Percentiles rank a stretch among this genome's conserved stretches.
phyloP scores from a whole-genome alignment of 2,329 filamentous ascomycete species.

The Ophiostoma perfectum region DNA sequence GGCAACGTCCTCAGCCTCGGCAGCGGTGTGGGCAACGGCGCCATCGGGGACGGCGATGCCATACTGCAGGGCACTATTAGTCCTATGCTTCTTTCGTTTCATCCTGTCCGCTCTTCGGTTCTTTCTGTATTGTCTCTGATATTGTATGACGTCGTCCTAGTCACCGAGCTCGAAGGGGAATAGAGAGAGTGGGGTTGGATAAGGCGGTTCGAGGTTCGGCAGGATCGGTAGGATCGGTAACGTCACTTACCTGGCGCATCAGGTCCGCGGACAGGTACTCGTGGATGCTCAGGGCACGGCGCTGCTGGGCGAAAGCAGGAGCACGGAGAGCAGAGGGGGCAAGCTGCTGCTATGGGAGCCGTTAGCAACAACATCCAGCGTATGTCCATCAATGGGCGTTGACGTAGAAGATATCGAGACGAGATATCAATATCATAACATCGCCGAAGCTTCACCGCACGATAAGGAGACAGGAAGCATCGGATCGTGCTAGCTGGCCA shows the following conservation, averaged over 20 bases:
- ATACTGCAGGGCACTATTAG: constrained; percentile 55
- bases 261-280: constrained; percentile 96
- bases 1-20: constrained; percentile 87
- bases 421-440: background rate
- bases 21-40: constrained; percentile 71
- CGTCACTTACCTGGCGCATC: constrained; percentile 59
- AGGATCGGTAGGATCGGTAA: background rate
- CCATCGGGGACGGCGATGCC: constrained; percentile 90
- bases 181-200: background rate
- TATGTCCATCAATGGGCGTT: too few relatives aligned
- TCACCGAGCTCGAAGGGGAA: background rate
- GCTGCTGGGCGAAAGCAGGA: constrained; percentile 65
- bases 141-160: background rate
- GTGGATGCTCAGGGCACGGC: constrained; percentile 89
- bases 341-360: constrained; percentile 34
- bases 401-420: too few relatives aligned
- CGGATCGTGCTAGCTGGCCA: background rate
- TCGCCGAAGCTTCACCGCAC: background rate
- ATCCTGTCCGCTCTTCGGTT: background rate
- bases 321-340: constrained; percentile 47
- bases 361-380: background rate
- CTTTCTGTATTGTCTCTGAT: background rate
- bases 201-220: background rate
- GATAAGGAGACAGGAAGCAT: background rate
- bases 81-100: background rate